These are phyloP conservation scores for Hyaloscypha finlandica DNA, from an alignment of 495 filamentous ascomycete genomes.

Conservation along the genomic window DNA sequence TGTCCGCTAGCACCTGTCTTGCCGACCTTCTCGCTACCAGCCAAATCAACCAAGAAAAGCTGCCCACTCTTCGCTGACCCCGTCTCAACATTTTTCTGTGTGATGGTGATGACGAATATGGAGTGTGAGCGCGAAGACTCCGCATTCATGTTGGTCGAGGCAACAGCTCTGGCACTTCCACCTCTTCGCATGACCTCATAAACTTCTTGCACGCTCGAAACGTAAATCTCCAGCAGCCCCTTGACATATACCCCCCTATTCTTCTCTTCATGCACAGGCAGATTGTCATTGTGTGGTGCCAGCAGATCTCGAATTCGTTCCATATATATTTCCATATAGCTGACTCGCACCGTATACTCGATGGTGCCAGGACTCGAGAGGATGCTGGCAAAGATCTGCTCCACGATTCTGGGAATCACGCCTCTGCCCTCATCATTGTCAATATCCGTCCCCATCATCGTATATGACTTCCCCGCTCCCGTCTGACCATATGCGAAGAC, in stretches of 20 bases:
- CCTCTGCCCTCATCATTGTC: constrained; percentile 87
- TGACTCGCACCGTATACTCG: constrained; percentile 95
- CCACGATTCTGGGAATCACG: constrained; percentile 95
- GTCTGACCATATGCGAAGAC: constrained; percentile 99
- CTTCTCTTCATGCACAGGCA: constrained; percentile 97
- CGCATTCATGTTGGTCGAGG: constrained; percentile 99
- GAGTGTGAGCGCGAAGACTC: constrained; percentile 98
- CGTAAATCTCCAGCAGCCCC: constrained; percentile 91
- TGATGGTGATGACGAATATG: constrained; percentile 95
- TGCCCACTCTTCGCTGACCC: constrained; percentile 96
- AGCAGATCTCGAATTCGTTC: constrained; percentile 94
- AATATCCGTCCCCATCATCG: constrained; percentile 98
- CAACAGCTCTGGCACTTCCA: constrained; percentile 84
- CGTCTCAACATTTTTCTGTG: constrained; percentile 97
- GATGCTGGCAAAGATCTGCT: constrained; percentile 97
- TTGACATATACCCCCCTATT: constrained; percentile 96
- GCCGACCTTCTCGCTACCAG: constrained; percentile 96
- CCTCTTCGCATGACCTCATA: constrained; percentile 97
- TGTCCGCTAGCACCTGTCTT: constrained; percentile 98
- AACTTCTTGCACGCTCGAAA: constrained; percentile 92
- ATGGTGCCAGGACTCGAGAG: constrained; percentile 87
- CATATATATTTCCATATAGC: constrained; percentile 99
- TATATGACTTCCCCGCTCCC: constrained; percentile 97
- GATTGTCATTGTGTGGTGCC: constrained; percentile 89
- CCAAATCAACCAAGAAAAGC: constrained; percentile 95